Evolutionary conservation across 805 yeast genomes (phyloP).

Genomic region (Brettanomyces bruxellensis): DNA sequence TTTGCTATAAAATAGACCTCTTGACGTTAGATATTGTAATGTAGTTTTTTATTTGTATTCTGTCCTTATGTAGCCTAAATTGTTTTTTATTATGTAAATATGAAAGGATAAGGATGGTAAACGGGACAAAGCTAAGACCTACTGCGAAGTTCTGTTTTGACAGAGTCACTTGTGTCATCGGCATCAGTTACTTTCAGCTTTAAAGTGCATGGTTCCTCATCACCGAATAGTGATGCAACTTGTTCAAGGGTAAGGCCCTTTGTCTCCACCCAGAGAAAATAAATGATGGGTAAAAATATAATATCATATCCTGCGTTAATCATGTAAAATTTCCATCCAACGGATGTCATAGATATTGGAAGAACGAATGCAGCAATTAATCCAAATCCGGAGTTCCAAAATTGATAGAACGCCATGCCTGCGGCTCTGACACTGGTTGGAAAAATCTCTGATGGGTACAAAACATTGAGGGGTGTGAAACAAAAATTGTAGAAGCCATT

Average conservation of each 20-base stretch:
- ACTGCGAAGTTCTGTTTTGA: no score
- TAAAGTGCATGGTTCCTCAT: neutral
- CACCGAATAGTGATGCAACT: conserved; percentile 17
- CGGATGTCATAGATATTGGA: conserved; percentile 30
- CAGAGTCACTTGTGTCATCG: no score
- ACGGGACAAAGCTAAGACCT: no score
- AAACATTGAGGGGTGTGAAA: conserved; percentile 35
- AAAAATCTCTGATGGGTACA: conserved; percentile 36
- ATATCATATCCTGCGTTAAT: conserved; percentile 15
- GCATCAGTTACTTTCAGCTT: no score
- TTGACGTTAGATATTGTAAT: no score
- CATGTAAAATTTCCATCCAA: conserved; percentile 27
- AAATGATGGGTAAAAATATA: conserved; percentile 15
- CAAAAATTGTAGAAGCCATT: conserved; percentile 33
- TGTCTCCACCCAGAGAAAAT: conserved; percentile 24
- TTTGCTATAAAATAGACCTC: no score
- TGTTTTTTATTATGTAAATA: no score
- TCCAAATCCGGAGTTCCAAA: conserved; percentile 11
- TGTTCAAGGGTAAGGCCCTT: conserved; percentile 30
- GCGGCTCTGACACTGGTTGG: conserved; percentile 18
- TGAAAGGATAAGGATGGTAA: no score
- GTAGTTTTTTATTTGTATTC: no score
- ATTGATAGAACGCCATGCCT: conserved; percentile 10
- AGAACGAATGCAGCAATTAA: conserved; percentile 24
- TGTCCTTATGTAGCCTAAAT: no score